phyloP scores from a whole-genome alignment of 2,329 filamentous ascomycete genomes.

The Apiospora sp. region DNA sequence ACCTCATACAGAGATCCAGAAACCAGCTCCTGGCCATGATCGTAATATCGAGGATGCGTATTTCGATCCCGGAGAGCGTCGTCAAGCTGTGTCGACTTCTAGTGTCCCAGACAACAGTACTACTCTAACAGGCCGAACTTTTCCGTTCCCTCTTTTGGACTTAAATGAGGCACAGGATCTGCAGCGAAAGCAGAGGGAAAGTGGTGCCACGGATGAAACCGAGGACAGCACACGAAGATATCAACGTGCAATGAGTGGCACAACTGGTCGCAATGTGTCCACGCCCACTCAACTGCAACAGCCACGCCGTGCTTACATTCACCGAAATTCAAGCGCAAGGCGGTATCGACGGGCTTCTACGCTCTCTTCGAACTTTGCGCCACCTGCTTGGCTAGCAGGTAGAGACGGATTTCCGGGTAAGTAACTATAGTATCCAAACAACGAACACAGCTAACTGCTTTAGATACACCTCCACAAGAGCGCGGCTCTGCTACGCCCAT shows the following conservation, averaged over 20 bases:
- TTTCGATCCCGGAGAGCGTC: not conserved
- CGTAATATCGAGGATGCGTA: not conserved
- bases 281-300: conserved; percentile 26
- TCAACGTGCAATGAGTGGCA: conserved; percentile 29
- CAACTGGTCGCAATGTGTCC: conserved; percentile 18
- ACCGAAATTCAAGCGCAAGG: conserved; percentile 20
- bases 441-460: not conserved
- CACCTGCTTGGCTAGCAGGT: conserved; percentile 17
- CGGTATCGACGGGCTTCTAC: conserved; percentile 25
- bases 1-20: not conserved
- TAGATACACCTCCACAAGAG: conserved; percentile 1
- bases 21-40: not conserved
- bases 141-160: conserved; percentile 39
- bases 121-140: conserved; percentile 34
- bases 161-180: conserved; percentile 36
- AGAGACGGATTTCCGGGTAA: not conserved
- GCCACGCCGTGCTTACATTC: conserved; percentile 26
- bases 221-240: conserved; percentile 30
- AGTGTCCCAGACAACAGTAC: conserved; percentile 26
- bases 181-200: conserved; percentile 38
- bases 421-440: not conserved
- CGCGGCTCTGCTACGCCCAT: not conserved
- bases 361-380: conserved; percentile 29
- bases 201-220: conserved; percentile 37
- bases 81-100: not conserved